Evolutionary conservation across 192 early-diverging fungal genomes (phyloP).

Genomic region (Gonapodya prolifera): DNA sequence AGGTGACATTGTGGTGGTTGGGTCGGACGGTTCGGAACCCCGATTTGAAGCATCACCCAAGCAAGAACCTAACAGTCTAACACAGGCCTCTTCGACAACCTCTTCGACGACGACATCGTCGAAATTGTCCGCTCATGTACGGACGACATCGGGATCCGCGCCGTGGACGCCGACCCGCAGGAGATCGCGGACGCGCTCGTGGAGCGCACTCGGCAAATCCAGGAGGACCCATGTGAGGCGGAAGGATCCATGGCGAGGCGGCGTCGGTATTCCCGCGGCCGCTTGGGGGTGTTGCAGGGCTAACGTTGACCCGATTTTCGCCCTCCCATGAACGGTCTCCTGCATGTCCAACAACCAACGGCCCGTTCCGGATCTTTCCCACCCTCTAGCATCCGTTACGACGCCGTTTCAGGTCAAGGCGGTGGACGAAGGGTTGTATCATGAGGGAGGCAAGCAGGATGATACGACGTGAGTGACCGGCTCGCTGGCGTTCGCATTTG

Average conservation of each 20-base stretch:
- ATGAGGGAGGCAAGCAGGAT: conserved; percentile 89
- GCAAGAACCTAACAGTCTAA: too few relatives aligned
- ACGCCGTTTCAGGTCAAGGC: conserved; percentile 90
- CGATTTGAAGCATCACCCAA: too few relatives aligned
- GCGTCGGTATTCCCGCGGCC: too few relatives aligned
- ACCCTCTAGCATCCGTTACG: too few relatives aligned
- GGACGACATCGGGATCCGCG: not conserved
- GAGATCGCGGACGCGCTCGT: conserved; percentile 70
- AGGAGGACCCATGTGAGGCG: too few relatives aligned
- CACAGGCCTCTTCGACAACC: conserved; percentile 94
- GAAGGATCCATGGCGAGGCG: too few relatives aligned
- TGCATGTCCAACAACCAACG: too few relatives aligned
- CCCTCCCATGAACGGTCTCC: not conserved
- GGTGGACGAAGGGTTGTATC: conserved; percentile 85
- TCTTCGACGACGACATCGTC: conserved; percentile 95
- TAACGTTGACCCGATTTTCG: too few relatives aligned
- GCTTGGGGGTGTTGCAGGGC: too few relatives aligned
- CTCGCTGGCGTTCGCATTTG: too few relatives aligned
- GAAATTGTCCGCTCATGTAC: conserved; percentile 57
- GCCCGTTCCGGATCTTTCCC: too few relatives aligned
- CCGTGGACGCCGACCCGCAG: conserved; percentile 41
- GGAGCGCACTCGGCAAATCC: conserved; percentile 56
- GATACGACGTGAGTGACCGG: conserved; percentile 87
- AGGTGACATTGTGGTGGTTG: conserved; percentile 87
- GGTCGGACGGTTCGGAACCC: conserved; percentile 80